Percentiles rank a stretch among this genome's conserved stretches.
Conservation (phyloP, 495 filamentous ascomycete genomes). For the Penicillium psychrofluorescens region DNA sequence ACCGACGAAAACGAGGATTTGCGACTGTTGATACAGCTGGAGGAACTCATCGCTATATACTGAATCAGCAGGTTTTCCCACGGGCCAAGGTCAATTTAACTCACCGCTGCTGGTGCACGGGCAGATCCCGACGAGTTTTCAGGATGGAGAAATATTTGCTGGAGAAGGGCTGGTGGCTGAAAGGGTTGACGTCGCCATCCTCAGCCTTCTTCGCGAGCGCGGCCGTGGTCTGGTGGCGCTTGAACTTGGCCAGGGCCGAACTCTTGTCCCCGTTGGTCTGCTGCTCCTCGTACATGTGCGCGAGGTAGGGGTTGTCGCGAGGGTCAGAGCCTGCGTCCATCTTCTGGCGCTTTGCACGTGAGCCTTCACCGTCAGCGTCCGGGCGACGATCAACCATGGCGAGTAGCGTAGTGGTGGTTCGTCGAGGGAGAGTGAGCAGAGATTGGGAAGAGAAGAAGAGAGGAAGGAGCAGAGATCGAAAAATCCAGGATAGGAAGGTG, state of each 20-base stretch:
- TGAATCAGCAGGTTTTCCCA: conserved; percentile 1
- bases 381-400: conserved; percentile 37
- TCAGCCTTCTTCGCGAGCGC: conserved; percentile 65
- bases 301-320: conserved; percentile 76
- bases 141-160: conserved; percentile 84
- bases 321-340: conserved; percentile 43
- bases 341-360: conserved; percentile 43
- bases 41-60: conserved; percentile 77
- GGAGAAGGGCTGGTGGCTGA: conserved; percentile 69
- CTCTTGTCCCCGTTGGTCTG: conserved; percentile 31
- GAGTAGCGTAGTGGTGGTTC: conserved; percentile 8
- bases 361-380: conserved; percentile 29
- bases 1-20: conserved; percentile 97
- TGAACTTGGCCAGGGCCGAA: conserved; percentile 54
- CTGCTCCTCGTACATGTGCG: conserved; percentile 66
- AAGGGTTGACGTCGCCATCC: conserved; percentile 77
- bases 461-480: conserved; percentile 8
- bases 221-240: conserved; percentile 76
- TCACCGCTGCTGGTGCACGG: conserved; percentile 82
- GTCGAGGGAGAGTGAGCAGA: conserved; percentile 9
- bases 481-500: conserved; percentile 30
- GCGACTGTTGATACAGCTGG: conserved; percentile 79
- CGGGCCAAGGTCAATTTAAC: conserved; percentile 7
- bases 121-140: conserved; percentile 73
- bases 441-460: background rate